These are phyloP conservation scores for Tetrahymena malaccensis DNA, from an alignment of 73 alveolate genomes.

Conservation along the genomic window DNA sequence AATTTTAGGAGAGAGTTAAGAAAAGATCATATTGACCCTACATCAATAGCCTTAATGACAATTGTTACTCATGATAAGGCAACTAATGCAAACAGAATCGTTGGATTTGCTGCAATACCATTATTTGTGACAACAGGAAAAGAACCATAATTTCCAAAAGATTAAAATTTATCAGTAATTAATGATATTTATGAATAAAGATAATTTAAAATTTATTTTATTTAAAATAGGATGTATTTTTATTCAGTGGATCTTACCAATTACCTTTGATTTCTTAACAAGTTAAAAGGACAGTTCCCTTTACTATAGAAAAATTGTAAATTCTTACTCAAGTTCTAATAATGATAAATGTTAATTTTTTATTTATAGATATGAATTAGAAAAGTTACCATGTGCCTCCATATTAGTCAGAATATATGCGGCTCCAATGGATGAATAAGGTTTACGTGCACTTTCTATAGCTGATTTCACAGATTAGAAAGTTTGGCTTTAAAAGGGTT, in stretches of 20 bases:
- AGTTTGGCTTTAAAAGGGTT: not conserved
- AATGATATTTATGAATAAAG: not conserved
- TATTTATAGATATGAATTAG: slow-evolving; percentile 48
- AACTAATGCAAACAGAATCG: slow-evolving; percentile 54
- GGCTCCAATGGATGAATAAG: slow-evolving; percentile 67
- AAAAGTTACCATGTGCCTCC: slow-evolving; percentile 79
- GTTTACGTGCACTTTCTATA: slow-evolving; percentile 51
- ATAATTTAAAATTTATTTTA: not conserved
- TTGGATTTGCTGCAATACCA: slow-evolving; percentile 76
- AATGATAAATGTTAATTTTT: not conserved
- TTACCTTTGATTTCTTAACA: slow-evolving; percentile 58
- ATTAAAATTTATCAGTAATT: slow-evolving; percentile 9
- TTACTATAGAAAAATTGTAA: slow-evolving; percentile 51
- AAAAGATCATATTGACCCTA: slow-evolving; percentile 59
- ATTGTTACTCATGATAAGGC: slow-evolving; percentile 62
- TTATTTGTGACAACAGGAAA: slow-evolving; percentile 56
- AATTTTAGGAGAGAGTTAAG: slow-evolving; percentile 74
- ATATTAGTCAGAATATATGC: slow-evolving; percentile 59
- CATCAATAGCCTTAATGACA: slow-evolving; percentile 56
- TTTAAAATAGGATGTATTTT: slow-evolving; percentile 35
- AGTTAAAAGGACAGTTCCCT: slow-evolving; percentile 59
- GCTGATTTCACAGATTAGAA: slow-evolving; percentile 32
- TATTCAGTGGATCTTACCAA: slow-evolving; percentile 64
- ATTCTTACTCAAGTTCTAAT: not conserved
- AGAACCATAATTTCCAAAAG: slow-evolving; percentile 36